Evolutionary conservation across 2,329 filamentous ascomycete genomes (phyloP), one percentile per base, ranked within the genome.

Genomic region (Pseudocercospora cruenta): DNA sequence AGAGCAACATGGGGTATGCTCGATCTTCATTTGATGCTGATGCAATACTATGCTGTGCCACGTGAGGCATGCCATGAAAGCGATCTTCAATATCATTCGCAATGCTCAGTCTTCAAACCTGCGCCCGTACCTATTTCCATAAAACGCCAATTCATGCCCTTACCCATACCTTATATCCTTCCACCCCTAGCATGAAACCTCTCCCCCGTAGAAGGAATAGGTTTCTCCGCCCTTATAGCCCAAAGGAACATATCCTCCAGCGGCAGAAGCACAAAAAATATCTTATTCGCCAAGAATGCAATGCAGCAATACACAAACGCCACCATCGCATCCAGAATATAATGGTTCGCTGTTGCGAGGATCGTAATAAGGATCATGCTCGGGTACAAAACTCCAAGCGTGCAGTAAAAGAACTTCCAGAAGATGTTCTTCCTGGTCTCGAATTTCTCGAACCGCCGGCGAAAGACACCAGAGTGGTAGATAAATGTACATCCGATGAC

Each of bases 281-380:
- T 70, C 66, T 80, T 79, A 71, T 86, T 86, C 64, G 78, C 79
- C 3, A 78, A 47, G 67, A 83, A 85, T 4, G 81, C 80, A 9
- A 84, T 62, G n/a, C 79, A 74, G 49, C 67, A 69, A 58, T 67
- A 67, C 2, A 83, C 82, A 31, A 82, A 83, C 10, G 84, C 84
- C 9, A 84, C 79, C 43, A 81, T 66, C 0, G 84, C 84, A 71
- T 86, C 84, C 65, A 86, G 77, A 78, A 82, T 83, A 74, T 85
- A 89, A 72, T 86, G 86, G 69, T 88, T 88, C 28, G 86, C 86
- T 0, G 86, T 88, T 12, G 86, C 83, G 19, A 88, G 81, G 64
- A 88, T 88, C 31, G 84, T 84, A 0, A 83, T 79, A 58, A 88
- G 73, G 60, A 88, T 85, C 72, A 85, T 82, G 4, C 76, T 70